phyloP scores from a whole-genome alignment of 2,329 filamentous ascomycete genomes.

The Fusarium tricinctum region DNA sequence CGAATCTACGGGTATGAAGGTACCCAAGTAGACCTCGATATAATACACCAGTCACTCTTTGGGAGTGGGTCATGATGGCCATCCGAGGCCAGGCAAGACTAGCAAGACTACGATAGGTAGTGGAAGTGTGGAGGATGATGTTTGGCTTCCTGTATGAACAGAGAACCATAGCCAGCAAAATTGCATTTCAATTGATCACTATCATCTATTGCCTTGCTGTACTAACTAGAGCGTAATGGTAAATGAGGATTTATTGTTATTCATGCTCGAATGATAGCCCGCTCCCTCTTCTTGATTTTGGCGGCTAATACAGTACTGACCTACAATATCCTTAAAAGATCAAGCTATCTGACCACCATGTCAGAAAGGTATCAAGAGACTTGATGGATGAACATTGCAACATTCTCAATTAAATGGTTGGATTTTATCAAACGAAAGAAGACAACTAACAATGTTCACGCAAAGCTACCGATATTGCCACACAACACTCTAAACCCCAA shows the following conservation, averaged over 20 bases:
- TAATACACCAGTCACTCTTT: background rate
- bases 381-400: too few relatives aligned
- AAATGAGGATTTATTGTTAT: background rate
- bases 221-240: too few relatives aligned
- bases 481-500: background rate
- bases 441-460: background rate
- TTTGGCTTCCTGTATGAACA: conserved; percentile 1
- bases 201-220: too few relatives aligned
- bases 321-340: too few relatives aligned
- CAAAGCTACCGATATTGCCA: background rate
- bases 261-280: background rate
- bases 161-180: conserved; percentile 8
- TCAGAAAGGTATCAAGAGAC: too few relatives aligned
- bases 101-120: background rate
- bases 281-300: background rate
- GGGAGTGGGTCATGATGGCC: too few relatives aligned
- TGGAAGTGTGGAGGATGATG: background rate
- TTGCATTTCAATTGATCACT: background rate
- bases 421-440: conserved; percentile 4
- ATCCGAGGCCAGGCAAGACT: background rate
- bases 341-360: background rate
- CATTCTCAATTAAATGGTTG: background rate
- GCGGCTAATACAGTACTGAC: background rate
- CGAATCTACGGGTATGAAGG: conserved; percentile 17
- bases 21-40: conserved; percentile 28